Evolutionary conservation across 208 protist genomes (phyloP).

Genomic region (Trypanosoma lewisi): DNA sequence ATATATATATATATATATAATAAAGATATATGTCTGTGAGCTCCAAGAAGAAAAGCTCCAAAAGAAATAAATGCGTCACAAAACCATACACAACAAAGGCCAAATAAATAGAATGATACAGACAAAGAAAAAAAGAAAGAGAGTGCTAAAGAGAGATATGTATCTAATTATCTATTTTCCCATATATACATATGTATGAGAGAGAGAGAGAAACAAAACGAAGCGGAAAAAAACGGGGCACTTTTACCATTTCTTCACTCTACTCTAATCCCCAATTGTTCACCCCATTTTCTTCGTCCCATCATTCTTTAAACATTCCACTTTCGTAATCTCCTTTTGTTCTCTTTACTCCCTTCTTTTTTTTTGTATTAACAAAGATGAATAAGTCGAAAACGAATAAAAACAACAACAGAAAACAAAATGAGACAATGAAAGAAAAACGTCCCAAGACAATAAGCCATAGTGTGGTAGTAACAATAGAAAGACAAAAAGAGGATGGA

Average conservation of each 20-base stretch:
- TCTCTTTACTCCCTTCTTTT: too few relatives aligned
- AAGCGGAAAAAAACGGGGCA: constrained; percentile 15
- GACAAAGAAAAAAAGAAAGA: neutral
- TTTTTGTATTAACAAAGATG: too few relatives aligned
- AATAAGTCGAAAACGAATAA: constrained; percentile 4
- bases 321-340: too few relatives aligned
- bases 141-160: neutral
- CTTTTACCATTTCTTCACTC: too few relatives aligned
- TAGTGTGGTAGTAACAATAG: neutral
- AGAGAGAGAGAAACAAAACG: neutral
- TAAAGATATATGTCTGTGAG: neutral
- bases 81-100: neutral
- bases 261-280: too few relatives aligned
- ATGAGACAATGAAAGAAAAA: neutral
- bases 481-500: constrained; percentile 1
- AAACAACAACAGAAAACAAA: constrained; percentile 18
- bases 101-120: neutral
- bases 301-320: too few relatives aligned
- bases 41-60: neutral
- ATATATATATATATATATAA: constrained; percentile 18
- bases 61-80: neutral
- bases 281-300: too few relatives aligned
- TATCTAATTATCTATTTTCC: neutral
- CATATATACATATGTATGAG: neutral
- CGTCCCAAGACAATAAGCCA: neutral